Evolutionary conservation across 352 stramenopile species (phyloP).

Genomic region (Globisporangium cederbergense): DNA sequence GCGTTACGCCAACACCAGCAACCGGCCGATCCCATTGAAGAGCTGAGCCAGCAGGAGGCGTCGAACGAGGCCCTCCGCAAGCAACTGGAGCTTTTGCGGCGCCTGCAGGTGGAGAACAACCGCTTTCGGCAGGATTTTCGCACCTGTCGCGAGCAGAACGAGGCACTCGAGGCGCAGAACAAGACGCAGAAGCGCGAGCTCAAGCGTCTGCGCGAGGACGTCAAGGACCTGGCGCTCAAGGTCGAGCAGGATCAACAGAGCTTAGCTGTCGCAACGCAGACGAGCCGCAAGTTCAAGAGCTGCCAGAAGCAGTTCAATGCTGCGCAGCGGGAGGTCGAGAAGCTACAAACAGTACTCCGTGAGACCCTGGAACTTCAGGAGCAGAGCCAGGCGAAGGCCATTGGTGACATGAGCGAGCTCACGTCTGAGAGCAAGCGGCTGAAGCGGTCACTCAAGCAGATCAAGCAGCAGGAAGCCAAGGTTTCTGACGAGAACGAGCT

Average conservation of each 20-base stretch:
- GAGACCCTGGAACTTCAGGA: constrained; percentile 31
- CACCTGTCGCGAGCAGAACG: constrained; percentile 41
- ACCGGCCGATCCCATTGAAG: constrained; percentile 18
- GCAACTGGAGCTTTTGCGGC: constrained; percentile 64
- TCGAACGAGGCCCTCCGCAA: constrained; percentile 67
- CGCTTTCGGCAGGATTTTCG: constrained; percentile 55
- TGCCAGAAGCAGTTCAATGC: constrained; percentile 35
- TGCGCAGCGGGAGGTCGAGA: constrained; percentile 31
- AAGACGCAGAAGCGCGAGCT: constrained; percentile 43
- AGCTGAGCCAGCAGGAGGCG: constrained; percentile 49
- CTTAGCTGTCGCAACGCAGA: constrained; percentile 32
- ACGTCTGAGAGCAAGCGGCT: constrained; percentile 38
- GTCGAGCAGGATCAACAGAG: constrained; percentile 38
- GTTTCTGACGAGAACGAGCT: constrained; percentile 33
- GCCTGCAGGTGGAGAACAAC: constrained; percentile 71
- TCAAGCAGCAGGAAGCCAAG: constrained; percentile 32
- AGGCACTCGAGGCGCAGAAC: constrained; percentile 38
- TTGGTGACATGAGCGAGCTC: constrained; percentile 37
- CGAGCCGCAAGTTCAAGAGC: constrained; percentile 39
- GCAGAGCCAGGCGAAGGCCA: constrained; percentile 28
- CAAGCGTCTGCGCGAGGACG: constrained; percentile 41
- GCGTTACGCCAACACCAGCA: background rate
- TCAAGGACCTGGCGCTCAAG: constrained; percentile 24
- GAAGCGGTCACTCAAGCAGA: constrained; percentile 46
- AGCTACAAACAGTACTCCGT: constrained; percentile 35